Evolutionary conservation across 192 early-diverging fungal genomes (phyloP), one percentile per base, ranked within the genome.

Genomic region (Tieghemiomyces parasiticus): DNA sequence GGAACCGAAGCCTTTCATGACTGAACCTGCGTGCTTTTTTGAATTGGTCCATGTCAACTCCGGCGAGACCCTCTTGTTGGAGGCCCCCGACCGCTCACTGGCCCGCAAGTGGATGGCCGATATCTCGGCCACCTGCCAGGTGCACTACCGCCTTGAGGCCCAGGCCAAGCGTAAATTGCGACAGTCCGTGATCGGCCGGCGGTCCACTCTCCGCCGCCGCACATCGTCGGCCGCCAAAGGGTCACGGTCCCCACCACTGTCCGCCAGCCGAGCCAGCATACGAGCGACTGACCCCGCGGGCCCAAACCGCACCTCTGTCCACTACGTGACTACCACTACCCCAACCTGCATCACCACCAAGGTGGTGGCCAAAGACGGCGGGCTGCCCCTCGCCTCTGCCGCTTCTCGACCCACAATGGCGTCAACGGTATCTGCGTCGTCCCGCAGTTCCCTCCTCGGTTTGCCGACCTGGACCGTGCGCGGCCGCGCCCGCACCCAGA

Each of bases 141-240:
- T 34, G 54, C 54, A 56, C 54, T 56, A 56, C 16, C 54, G 54
- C 24, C 12, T 56, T 10, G 54, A 56, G 24, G 54, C 54, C 54
- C 54, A 56, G 33, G 54, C 54, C 54, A 56, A 56, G 19, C 54
- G 34, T 14, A 42, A 42, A 16, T 16, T 10, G 38, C 38, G 38
- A 10, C 38, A 6, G 38, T 42, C 38, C 6, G 38, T 42, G 38
- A 16, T 42, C 8, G 38, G 38, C 16, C 38, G 38, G 6, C 38
- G 38, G 8, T 10, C 6, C 16, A 10, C 38, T 6, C 6, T 42
- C 8, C 38, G 38, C 16, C 38, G 38, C 38, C n/a, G n/a, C n/a
- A n/a, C n/a, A n/a, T n/a, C n/a, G n/a, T n/a, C n/a, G n/a, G n/a
- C n/a, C n/a, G n/a, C n/a, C n/a, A n/a, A n/a, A n/a, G n/a, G n/a